Percentiles rank a stretch among this genome's conserved stretches.
Evolutionary conservation across 345 rosid species (phyloP).

Genomic region (Citrus mangshanensis): DNA sequence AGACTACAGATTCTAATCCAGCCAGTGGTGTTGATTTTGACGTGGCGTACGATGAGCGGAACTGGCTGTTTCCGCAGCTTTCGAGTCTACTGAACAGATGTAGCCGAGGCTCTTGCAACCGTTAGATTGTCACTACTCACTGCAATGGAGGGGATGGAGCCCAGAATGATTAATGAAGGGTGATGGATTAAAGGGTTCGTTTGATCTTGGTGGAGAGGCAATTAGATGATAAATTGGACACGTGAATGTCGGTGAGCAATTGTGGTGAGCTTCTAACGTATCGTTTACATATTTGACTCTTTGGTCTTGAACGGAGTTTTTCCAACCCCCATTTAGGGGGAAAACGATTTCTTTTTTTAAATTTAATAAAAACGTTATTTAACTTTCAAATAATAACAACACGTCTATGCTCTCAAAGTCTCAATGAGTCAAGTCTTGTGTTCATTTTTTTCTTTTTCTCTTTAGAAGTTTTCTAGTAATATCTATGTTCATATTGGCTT

Average conservation of each 20-base stretch:
- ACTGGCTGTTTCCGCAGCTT: neutral
- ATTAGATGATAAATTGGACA: neutral
- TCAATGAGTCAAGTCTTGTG: too few species aligned
- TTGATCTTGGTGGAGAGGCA: neutral
- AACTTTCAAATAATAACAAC: too few species aligned
- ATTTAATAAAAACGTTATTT: too few species aligned
- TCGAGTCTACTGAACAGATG: neutral
- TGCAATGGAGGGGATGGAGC: neutral
- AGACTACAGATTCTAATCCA: neutral
- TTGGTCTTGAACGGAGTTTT: neutral
- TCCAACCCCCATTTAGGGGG: too few species aligned
- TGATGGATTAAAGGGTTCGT: neutral
- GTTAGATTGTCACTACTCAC: neutral
- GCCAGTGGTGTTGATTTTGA: neutral
- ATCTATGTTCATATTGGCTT: too few species aligned
- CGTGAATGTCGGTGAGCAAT: neutral
- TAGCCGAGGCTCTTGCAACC: neutral
- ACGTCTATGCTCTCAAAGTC: too few species aligned
- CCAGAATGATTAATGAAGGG: neutral
- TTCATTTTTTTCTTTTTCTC: too few species aligned
- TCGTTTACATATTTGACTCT: too few species aligned
- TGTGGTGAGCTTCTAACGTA: neutral
- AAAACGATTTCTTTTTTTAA: too few species aligned
- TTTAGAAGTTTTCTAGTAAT: too few species aligned
- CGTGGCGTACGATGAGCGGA: neutral